A percentile compares a stretch with the other conserved stretches of the same genome.
These are phyloP conservation scores for Lecanicillium sp. DNA, from an alignment of 2,329 filamentous ascomycete genomes.

Conservation along the genomic window DNA sequence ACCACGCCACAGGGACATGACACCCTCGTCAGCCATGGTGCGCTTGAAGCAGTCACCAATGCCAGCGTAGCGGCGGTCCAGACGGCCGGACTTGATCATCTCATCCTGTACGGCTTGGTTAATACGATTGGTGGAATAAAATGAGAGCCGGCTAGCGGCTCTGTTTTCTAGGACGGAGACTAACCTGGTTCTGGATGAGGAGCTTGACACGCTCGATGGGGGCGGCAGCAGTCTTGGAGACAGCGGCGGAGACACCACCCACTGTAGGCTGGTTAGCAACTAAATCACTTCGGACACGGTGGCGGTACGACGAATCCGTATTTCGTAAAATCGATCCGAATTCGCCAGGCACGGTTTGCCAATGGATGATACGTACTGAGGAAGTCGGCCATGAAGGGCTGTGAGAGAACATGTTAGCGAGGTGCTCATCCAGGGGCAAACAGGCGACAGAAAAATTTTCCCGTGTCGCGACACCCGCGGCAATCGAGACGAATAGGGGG, in stretches of 20 bases:
- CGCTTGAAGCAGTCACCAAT: constrained; percentile 94
- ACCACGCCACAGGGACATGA: constrained; percentile 95
- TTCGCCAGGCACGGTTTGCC: constrained; percentile 1
- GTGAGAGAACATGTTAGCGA: constrained; percentile 27
- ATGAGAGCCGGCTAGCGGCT: neutral
- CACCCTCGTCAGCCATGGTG: constrained; percentile 84
- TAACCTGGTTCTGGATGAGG: constrained; percentile 99
- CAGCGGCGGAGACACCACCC: constrained; percentile 99
- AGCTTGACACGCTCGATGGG: constrained; percentile 99
- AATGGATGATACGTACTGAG: constrained; percentile 67
- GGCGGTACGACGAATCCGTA: too few species aligned
- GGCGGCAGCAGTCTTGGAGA: constrained; percentile 99
- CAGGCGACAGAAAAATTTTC: constrained; percentile 8
- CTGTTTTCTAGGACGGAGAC: constrained; percentile 25
- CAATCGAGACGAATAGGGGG: neutral
- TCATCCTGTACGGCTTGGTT: constrained; percentile 90
- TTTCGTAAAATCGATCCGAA: constrained; percentile 1
- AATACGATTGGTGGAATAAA: constrained; percentile 2
- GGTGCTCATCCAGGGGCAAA: constrained; percentile 5
- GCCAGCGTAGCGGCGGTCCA: constrained; percentile 92
- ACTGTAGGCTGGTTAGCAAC: constrained; percentile 47
- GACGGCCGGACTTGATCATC: constrained; percentile 98
- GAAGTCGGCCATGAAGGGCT: constrained; percentile 98
- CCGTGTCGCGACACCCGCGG: constrained; percentile 1
- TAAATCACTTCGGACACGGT: too few species aligned